These are phyloP conservation scores for Didymella exigua DNA, from an alignment of 2,329 filamentous ascomycete genomes.

Conservation along the genomic window DNA sequence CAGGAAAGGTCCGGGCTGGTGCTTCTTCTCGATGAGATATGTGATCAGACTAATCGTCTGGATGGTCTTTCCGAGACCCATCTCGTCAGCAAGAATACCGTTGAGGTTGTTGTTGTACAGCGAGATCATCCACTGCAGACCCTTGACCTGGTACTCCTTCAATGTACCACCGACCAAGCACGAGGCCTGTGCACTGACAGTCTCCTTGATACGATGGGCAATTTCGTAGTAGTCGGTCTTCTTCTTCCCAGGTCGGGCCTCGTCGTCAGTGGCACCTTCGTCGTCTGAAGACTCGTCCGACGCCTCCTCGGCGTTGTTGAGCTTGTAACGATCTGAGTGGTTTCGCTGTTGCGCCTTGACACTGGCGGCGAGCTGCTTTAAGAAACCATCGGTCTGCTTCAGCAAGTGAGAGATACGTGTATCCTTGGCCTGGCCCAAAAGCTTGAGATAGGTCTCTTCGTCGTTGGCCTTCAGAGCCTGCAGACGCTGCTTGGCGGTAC, in stretches of 20 bases:
- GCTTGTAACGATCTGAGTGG: constrained; percentile 77
- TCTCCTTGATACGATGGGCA: constrained; percentile 93
- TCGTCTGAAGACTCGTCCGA: constrained; percentile 60
- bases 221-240: constrained; percentile 99
- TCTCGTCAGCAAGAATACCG: constrained; percentile 97
- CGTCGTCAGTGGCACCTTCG: constrained; percentile 69
- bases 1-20: constrained; percentile 87
- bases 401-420: constrained; percentile 98
- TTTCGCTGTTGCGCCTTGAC: constrained; percentile 93
- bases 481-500: constrained; percentile 98
- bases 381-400: constrained; percentile 95
- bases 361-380: constrained; percentile 91
- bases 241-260: constrained; percentile 66
- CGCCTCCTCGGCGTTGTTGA: constrained; percentile 61
- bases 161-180: constrained; percentile 90
- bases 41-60: constrained; percentile 98
- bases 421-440: constrained; percentile 98
- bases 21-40: constrained; percentile 94
- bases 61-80: constrained; percentile 99
- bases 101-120: constrained; percentile 99
- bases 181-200: constrained; percentile 78
- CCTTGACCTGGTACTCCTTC: constrained; percentile 98
- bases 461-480: constrained; percentile 98
- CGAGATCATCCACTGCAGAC: constrained; percentile 99
- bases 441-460: constrained; percentile 96